Evolutionary conservation across 768 basidiomycete genomes (phyloP).

Genomic region (Pulveroboletus sp.): DNA sequence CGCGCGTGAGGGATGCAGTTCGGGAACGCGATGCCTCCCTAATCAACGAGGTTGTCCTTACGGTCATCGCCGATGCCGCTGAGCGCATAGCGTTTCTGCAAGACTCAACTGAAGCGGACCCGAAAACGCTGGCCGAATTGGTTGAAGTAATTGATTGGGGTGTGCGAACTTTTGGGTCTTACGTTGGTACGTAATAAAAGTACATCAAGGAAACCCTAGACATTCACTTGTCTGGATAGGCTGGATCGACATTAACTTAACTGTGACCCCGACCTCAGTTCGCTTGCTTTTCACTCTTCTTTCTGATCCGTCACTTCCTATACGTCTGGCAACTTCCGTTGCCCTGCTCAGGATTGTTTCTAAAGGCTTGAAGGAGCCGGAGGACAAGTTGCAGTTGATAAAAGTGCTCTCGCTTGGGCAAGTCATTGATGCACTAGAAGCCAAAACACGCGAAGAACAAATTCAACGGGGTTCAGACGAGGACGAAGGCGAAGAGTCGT

Average conservation of each 20-base stretch:
- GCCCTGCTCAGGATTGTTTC: constrained; percentile 80
- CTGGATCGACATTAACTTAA: constrained; percentile 97
- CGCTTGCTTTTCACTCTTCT: constrained; percentile 82
- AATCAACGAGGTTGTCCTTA: constrained; percentile 85
- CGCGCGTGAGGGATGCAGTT: constrained; percentile 82
- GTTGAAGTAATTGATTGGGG: constrained; percentile 89
- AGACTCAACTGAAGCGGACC: constrained; percentile 42
- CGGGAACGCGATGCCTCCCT: constrained; percentile 83
- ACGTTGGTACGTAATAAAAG: constrained; percentile 71
- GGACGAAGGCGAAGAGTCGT: constrained; percentile 88
- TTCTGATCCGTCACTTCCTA: constrained; percentile 69
- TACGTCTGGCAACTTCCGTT: constrained; percentile 81
- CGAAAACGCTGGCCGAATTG: constrained; percentile 53
- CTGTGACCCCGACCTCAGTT: constrained; percentile 87
- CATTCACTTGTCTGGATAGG: constrained; percentile 44
- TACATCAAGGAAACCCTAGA: not conserved
- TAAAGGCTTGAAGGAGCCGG: constrained; percentile 90
- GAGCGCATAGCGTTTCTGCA: constrained; percentile 54
- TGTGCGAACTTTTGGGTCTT: constrained; percentile 88
- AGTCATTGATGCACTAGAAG: constrained; percentile 78
- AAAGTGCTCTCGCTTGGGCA: constrained; percentile 84
- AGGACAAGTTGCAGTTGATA: constrained; percentile 86
- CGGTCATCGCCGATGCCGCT: constrained; percentile 71
- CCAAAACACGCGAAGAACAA: constrained; percentile 68
- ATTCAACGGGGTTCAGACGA: constrained; percentile 60